Conservation (phyloP, 2,329 filamentous ascomycete species). For the Colletotrichum cordylinicola region DNA sequence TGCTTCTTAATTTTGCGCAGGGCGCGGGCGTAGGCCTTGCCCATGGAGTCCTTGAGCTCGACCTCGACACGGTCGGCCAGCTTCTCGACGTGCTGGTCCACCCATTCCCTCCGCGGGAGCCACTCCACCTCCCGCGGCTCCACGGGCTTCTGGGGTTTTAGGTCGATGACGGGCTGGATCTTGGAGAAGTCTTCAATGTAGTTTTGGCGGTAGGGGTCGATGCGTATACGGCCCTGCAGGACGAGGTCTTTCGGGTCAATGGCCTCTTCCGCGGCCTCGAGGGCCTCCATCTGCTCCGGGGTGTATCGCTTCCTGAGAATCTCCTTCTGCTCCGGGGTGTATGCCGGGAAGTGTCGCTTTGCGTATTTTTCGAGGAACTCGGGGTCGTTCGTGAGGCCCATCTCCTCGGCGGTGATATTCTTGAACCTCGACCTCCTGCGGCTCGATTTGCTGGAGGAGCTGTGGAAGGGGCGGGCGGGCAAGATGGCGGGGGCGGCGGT, state of each 20-base stretch:
- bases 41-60: slow-evolving; percentile 48
- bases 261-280: slow-evolving; percentile 80
- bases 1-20: slow-evolving; percentile 47
- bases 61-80: slow-evolving; percentile 48
- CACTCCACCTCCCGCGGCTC: slow-evolving; percentile 60
- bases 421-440: slow-evolving; percentile 55
- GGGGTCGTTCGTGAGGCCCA: slow-evolving; percentile 53
- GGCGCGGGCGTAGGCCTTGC: slow-evolving; percentile 45
- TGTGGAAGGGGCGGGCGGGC: slow-evolving; percentile 55
- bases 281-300: slow-evolving; percentile 78
- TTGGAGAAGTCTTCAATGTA: slow-evolving; percentile 86
- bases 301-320: slow-evolving; percentile 74
- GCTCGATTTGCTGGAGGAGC: slow-evolving; percentile 48
- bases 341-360: slow-evolving; percentile 62
- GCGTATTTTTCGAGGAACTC: slow-evolving; percentile 47
- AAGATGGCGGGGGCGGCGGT: slow-evolving; percentile 25
- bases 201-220: slow-evolving; percentile 73
- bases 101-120: slow-evolving; percentile 67
- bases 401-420: slow-evolving; percentile 56
- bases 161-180: slow-evolving; percentile 80
- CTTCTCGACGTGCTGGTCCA: slow-evolving; percentile 59
- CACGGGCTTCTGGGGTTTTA: slow-evolving; percentile 56
- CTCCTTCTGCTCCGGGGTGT: slow-evolving; percentile 70
- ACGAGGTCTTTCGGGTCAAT: slow-evolving; percentile 78
- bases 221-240: slow-evolving; percentile 73